phyloP scores from a whole-genome alignment of 2,329 filamentous ascomycete genomes.

The Alternaria consortialis region DNA sequence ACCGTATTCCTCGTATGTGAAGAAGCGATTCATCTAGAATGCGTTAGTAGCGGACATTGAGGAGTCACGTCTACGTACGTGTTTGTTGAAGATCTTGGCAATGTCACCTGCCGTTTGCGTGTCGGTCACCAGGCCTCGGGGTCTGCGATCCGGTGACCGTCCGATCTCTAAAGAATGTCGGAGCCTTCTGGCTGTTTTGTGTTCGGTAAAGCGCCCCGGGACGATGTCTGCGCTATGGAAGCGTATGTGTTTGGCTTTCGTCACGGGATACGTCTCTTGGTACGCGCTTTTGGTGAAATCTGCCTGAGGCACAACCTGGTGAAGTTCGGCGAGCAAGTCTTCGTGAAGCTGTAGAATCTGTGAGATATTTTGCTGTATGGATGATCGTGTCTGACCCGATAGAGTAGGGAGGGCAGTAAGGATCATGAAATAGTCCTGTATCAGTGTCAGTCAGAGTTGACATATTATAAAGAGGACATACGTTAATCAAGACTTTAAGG shows the following conservation, averaged over 20 bases:
- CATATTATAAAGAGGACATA: constrained; percentile 54
- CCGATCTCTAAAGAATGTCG: constrained; percentile 59
- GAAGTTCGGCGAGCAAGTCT: constrained; percentile 77
- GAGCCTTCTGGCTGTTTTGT: constrained; percentile 46
- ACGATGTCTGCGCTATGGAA: constrained; percentile 60
- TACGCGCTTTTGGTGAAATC: constrained; percentile 53
- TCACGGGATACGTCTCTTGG: constrained; percentile 44
- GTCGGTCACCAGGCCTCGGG: constrained; percentile 56
- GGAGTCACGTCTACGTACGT: constrained; percentile 51
- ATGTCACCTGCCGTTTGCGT: constrained; percentile 64
- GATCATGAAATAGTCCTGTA: constrained; percentile 61
- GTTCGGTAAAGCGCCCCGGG: constrained; percentile 48
- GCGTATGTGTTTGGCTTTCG: constrained; percentile 55
- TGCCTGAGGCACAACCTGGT: constrained; percentile 73
- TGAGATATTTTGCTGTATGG: constrained; percentile 80
- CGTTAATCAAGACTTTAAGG: constrained; percentile 85
- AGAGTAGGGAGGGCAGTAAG: constrained; percentile 74
- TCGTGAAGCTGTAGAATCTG: constrained; percentile 87
- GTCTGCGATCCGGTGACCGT: constrained; percentile 51
- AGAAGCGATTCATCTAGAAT: constrained; percentile 78
- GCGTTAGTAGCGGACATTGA: constrained; percentile 40
- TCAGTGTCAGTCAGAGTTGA: background rate
- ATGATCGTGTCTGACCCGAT: constrained; percentile 71
- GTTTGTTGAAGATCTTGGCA: constrained; percentile 62
- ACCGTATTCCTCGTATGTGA: constrained; percentile 90